Conservation (phyloP, 2,329 filamentous ascomycete genomes). For the Stagonosporopsis cucurbitacearum region DNA sequence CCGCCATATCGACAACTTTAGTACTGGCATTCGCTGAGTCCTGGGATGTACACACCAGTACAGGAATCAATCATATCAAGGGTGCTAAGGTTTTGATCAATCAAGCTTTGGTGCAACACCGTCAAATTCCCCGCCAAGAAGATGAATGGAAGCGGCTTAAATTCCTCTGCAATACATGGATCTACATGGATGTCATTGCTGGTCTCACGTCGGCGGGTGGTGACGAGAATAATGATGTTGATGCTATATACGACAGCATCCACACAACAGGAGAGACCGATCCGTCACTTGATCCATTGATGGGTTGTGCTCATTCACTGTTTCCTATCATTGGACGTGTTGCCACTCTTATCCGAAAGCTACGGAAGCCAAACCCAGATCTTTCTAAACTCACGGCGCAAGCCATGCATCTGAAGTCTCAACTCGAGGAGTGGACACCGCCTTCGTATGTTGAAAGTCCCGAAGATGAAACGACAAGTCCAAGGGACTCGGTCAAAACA, state of each 20-base stretch:
- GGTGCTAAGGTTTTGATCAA: conserved; percentile 70
- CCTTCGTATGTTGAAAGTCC: conserved; percentile 65
- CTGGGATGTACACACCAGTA: conserved; percentile 73
- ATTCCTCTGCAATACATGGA: conserved; percentile 74
- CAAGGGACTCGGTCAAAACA: conserved; percentile 70
- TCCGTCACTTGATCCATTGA: conserved; percentile 70
- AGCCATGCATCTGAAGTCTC: conserved; percentile 66
- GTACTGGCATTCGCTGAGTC: conserved; percentile 73
- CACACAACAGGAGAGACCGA: conserved; percentile 47
- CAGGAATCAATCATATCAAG: conserved; percentile 72
- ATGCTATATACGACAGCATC: conserved; percentile 47
- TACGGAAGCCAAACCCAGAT: conserved; percentile 63
- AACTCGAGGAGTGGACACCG: conserved; percentile 67
- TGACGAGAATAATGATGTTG: conserved; percentile 62
- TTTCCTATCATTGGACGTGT: conserved; percentile 73
- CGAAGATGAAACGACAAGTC: conserved; percentile 67
- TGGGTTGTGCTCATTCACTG: conserved; percentile 71
- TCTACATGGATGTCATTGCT: conserved; percentile 77
- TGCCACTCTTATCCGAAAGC: conserved; percentile 69
- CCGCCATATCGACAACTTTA: conserved; percentile 72
- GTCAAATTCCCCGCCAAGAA: conserved; percentile 50
- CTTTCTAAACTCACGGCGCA: conserved; percentile 66
- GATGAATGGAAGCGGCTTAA: conserved; percentile 59
- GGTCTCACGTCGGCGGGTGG: conserved; percentile 68
- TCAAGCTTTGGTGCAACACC: conserved; percentile 61